A percentile compares a stretch with the other conserved stretches of the same genome.
Conservation (phyloP, 1,284 basidiomycete species). For the Heterobasidion occidentale region DNA sequence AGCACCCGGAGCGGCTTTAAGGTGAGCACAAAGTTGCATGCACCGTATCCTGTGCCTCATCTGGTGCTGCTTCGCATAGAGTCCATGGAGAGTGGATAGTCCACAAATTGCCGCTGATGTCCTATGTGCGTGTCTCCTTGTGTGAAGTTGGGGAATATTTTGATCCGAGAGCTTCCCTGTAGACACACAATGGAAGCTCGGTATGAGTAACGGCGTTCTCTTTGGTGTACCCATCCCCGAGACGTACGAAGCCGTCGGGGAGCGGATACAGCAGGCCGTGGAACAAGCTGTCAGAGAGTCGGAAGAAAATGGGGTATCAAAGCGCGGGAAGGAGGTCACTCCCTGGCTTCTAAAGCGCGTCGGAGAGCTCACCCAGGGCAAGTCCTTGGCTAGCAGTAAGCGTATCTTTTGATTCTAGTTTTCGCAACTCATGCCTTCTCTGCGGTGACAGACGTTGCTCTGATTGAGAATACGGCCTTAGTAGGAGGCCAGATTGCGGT, state of each 20-base stretch:
- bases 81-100: slow-evolving; percentile 61
- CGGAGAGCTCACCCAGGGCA: slow-evolving; percentile 72
- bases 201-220: slow-evolving; percentile 66
- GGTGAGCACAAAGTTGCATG: slow-evolving; percentile 30
- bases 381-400: slow-evolving; percentile 67
- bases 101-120: slow-evolving; percentile 61
- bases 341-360: slow-evolving; percentile 92
- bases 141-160: too few species aligned
- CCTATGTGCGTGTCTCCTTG: slow-evolving; percentile 45
- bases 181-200: slow-evolving; percentile 59
- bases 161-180: background rate
- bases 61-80: slow-evolving; percentile 29
- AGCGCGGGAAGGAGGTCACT: slow-evolving; percentile 85
- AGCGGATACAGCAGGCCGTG: slow-evolving; percentile 71
- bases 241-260: slow-evolving; percentile 61
- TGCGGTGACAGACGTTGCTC: slow-evolving; percentile 62
- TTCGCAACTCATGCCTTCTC: background rate
- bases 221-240: slow-evolving; percentile 91
- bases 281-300: slow-evolving; percentile 85
- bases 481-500: slow-evolving; percentile 79
- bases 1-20: slow-evolving; percentile 76
- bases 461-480: slow-evolving; percentile 89
- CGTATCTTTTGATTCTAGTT: slow-evolving; percentile 7
- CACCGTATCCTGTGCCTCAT: background rate
- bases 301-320: slow-evolving; percentile 74